A percentile compares a stretch with the other conserved stretches of the same genome.
Evolutionary conservation across 139 green algal genomes (phyloP).

Genomic region (Tetraselmis striata): DNA sequence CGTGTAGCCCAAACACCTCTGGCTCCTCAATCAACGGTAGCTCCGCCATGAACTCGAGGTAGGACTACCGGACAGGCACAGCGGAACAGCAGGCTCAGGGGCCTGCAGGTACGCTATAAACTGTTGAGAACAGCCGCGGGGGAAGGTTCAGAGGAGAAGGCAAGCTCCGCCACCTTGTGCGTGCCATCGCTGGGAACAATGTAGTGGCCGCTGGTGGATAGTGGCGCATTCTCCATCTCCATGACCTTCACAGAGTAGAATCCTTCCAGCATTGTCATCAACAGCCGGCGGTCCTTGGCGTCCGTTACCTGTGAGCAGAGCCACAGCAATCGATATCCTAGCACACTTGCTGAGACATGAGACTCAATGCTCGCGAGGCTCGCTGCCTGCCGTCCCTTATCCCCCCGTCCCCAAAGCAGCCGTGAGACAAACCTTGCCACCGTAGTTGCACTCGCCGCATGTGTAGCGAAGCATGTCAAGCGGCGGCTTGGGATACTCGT

Average conservation of each 20-base stretch:
- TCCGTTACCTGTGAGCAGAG: slow-evolving; percentile 73
- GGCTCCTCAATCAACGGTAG: slow-evolving; percentile 51
- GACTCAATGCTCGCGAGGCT: no score
- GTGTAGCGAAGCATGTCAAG: slow-evolving; percentile 64
- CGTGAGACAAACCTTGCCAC: slow-evolving; percentile 22
- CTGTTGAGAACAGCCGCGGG: no score
- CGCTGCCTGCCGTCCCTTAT: no score
- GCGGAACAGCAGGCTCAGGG: no score
- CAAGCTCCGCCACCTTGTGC: background rate
- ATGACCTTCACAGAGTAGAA: slow-evolving; percentile 53
- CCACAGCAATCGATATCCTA: no score
- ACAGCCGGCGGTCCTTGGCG: slow-evolving; percentile 58
- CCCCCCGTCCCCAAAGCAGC: no score
- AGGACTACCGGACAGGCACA: slow-evolving; percentile 19
- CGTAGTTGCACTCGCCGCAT: slow-evolving; percentile 46
- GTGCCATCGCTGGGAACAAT: background rate
- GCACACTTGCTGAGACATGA: background rate
- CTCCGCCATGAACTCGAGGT: slow-evolving; percentile 61
- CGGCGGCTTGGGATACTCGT: slow-evolving; percentile 67
- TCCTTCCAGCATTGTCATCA: slow-evolving; percentile 60
- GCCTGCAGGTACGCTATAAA: no score
- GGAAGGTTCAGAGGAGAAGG: no score
- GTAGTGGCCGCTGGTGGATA: slow-evolving; percentile 18
- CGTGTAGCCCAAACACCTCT: slow-evolving; percentile 44
- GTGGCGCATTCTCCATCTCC: slow-evolving; percentile 12